phyloP scores from a whole-genome alignment of 176 grass and related monocot genomes.

The Guadua angustifolia region DNA sequence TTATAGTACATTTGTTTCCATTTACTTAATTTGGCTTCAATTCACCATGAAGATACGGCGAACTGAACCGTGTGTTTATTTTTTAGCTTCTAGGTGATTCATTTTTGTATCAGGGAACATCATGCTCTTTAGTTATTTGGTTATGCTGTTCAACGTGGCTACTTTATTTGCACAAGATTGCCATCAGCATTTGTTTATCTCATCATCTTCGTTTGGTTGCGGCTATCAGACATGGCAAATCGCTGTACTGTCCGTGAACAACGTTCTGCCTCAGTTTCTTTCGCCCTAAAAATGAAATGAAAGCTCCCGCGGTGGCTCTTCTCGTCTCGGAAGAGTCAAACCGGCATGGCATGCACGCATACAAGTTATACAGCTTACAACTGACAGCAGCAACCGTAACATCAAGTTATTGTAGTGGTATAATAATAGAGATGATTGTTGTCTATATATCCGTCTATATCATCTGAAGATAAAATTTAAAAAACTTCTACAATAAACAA shows the following conservation, averaged over 20 bases:
- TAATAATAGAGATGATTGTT: neutral
- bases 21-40: neutral
- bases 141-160: constrained; percentile 16
- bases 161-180: constrained; percentile 27
- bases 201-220: constrained; percentile 27
- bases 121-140: constrained; percentile 12
- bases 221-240: constrained; percentile 29
- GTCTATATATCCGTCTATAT: no score
- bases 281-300: neutral
- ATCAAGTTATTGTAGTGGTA: neutral
- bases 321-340: constrained; percentile 29
- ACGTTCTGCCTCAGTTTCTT: constrained; percentile 25
- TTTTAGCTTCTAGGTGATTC: neutral
- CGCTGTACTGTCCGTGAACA: constrained; percentile 14
- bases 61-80: neutral
- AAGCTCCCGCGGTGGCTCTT: constrained; percentile 8
- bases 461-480: no score
- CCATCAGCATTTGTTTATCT: constrained; percentile 40
- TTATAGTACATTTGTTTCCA: neutral
- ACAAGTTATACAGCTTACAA: neutral
- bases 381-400: neutral
- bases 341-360: neutral
- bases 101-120: constrained; percentile 14
- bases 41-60: neutral
- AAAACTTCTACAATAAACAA: no score